phyloP scores from a whole-genome alignment of 345 rosid species.

The Ceriops decandra region DNA sequence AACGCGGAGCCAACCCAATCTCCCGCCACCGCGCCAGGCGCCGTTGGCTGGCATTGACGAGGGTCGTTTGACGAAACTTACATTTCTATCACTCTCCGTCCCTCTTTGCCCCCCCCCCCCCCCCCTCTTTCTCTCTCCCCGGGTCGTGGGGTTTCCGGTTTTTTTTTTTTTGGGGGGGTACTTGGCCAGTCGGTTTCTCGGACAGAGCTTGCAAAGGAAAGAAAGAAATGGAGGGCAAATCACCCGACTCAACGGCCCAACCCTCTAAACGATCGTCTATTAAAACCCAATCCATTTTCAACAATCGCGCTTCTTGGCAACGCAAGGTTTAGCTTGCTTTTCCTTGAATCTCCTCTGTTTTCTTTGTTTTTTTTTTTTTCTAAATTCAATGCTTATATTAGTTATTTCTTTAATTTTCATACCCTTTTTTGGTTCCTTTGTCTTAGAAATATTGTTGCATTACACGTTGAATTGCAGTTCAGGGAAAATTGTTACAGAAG shows the following conservation, averaged over 20 bases:
- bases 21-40: not conserved
- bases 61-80: not conserved
- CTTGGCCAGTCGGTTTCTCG: too few species aligned
- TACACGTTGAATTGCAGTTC: slow-evolving; percentile 33
- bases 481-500: slow-evolving; percentile 74
- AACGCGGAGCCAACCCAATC: not conserved
- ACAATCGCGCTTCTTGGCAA: slow-evolving; percentile 49
- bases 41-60: not conserved
- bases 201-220: not conserved
- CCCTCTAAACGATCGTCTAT: slow-evolving; percentile 35
- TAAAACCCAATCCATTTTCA: slow-evolving; percentile 42
- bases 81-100: too few species aligned
- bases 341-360: not conserved
- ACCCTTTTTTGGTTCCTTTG: too few species aligned
- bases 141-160: too few species aligned
- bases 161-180: too few species aligned
- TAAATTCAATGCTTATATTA: not conserved
- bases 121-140: too few species aligned
- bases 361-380: not conserved
- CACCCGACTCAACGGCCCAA: not conserved
- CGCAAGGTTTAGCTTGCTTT: slow-evolving; percentile 41
- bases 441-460: too few species aligned
- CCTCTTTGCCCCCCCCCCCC: too few species aligned
- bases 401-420: not conserved
- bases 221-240: not conserved